Evolutionary conservation across 148 eudicot genomes (phyloP), one percentile per base, ranked within the genome.

Genomic region (Rhododendron henanense): DNA sequence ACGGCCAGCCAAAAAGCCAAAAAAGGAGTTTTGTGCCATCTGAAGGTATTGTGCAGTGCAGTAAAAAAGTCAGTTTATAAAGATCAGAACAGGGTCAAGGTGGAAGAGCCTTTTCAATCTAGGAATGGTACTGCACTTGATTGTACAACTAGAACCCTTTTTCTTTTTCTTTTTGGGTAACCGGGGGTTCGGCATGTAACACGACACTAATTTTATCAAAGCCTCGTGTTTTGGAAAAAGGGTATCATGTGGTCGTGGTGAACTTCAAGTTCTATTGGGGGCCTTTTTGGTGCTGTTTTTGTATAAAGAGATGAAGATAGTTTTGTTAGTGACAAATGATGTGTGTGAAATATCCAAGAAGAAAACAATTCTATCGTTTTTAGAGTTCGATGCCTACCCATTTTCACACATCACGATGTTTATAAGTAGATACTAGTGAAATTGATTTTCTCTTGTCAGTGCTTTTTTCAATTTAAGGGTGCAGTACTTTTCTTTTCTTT

Each of bases 91-190:
- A 35, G 57, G 39, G 78, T 53, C 14, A 44, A 82, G 33, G 65
- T 90, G 79, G 85, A 85, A 82, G 86, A 87, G 81, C 45, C 45
- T 83, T 59, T 21, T 82, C 79, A 50, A 23, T 25, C 83, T 79
- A 63, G 50, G 53, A 35, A 25, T 65, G 84, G 48, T 61, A 8
- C 21, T 57, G 61, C 21, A 16, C 14, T 47, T 47, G 50, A 47
- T 9, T 47, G 50, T 47, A 47, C 50, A 1, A 18, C 21, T 57
- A 18, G 14, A 57, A 57, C 23, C 61, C 61, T 57, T 18, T 57
- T 57, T 16, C 3, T 21, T 5, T 45, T 55, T 83, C 57, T 3
- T 18, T 48, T 85, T 80, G 4, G n/a, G 67, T 35, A 14, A 23
- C 37, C 82, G 7, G 25, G 76, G 57, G 71, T 47, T 81, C 19